A percentile compares a stretch with the other conserved stretches of the same genome.
Evolutionary conservation across 768 basidiomycete genomes (phyloP).

Genomic region (Sutorius australiensis): DNA sequence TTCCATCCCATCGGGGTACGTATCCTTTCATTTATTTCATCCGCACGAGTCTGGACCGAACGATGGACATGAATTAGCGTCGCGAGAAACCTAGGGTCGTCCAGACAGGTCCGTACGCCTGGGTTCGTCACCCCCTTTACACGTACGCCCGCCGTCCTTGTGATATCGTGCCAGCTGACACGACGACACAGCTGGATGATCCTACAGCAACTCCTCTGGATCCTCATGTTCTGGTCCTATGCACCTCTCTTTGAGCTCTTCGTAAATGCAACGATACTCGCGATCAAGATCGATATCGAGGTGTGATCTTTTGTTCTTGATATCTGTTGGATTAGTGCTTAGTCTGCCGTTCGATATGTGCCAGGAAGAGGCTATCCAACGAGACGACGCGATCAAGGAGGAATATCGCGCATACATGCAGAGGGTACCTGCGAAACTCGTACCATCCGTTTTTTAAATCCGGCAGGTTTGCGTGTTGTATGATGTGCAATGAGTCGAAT

Average conservation of each 20-base stretch:
- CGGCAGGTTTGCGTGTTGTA: not conserved
- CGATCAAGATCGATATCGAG: slow-evolving; percentile 9
- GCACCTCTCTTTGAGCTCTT: not conserved
- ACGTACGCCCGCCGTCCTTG: not conserved
- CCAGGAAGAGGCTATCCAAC: slow-evolving; percentile 8
- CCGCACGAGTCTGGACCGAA: not conserved
- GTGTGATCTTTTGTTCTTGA: not conserved
- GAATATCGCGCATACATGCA: slow-evolving; percentile 11
- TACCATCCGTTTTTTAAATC: slow-evolving; percentile 9
- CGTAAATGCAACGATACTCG: not conserved
- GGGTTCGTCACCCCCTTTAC: slow-evolving; percentile 13
- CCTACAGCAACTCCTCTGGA: not conserved
- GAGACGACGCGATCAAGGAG: slow-evolving; percentile 2
- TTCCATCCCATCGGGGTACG: slow-evolving; percentile 11
- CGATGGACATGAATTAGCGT: not conserved
- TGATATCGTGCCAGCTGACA: not conserved
- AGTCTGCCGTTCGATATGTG: not conserved
- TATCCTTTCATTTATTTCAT: not conserved
- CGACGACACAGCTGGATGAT: not conserved
- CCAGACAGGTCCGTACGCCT: slow-evolving; percentile 14
- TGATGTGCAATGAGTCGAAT: not conserved
- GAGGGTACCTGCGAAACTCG: slow-evolving; percentile 10
- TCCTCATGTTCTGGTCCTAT: slow-evolving; percentile 10
- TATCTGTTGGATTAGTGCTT: not conserved
- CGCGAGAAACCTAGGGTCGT: slow-evolving; percentile 11